Evolutionary conservation across 768 basidiomycete species (phyloP), one percentile per base, ranked within the genome.

Genomic region (Auricularia heimuer): DNA sequence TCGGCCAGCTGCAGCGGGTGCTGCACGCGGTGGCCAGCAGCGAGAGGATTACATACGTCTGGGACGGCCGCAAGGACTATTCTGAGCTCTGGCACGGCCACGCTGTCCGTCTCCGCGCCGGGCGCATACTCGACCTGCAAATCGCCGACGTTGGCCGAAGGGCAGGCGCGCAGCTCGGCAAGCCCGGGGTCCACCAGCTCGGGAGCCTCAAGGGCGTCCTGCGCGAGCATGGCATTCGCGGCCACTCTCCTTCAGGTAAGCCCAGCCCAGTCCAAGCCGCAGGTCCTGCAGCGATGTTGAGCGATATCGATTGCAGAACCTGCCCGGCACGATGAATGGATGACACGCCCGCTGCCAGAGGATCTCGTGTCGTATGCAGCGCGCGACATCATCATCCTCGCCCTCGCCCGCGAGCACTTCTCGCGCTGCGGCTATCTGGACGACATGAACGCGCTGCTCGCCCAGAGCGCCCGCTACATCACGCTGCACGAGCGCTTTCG

Each of bases 61-160:
- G 77, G 75, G 79, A 80, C 67, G 78, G 78, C 12, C 72, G 79
- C 2, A 75, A 75, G 68, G 79, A 80, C 68, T 78, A 70, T 69
- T 68, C 75, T 35, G 79, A 80, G 66, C 69, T 80, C 3, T 67
- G 24, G 7, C 62, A 71, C 21, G 61, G 67, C 0, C 75, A 76
- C 42, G 71, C 71, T 2, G 69, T 77, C 24, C 29, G 58, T 0
- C 67, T 80, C 21, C 67, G 69, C 7, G 71, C 39, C 39, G 39
- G 39, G 39, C 39, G 72, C 18, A 72, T 80, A 6, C 64, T 80
- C 12, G 79, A 80, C 66, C 72, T 80, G 24, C 79, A 80, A 65
- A 71, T 80, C 21, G 79, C 73, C 2, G 79, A 79, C 65, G 72
- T 78, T 61, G 63, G 68, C 37, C 74, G 74, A 0, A 73, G 77